These are phyloP conservation scores for Parsonsia alboflavescens DNA, from an alignment of 257 asterid species.

Conservation along the genomic window DNA sequence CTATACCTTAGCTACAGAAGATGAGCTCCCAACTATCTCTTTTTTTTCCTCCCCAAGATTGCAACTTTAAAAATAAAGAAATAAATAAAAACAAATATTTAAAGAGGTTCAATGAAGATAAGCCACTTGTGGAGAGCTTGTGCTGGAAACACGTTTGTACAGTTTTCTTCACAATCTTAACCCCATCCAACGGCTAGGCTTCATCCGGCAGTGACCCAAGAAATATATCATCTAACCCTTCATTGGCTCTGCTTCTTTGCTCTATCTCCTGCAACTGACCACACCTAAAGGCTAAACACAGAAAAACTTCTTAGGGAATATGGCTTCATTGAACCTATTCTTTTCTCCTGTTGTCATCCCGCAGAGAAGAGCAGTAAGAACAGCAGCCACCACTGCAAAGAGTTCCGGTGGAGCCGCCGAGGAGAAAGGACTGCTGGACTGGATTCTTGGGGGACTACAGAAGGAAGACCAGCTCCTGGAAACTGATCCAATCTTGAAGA, in stretches of 20 bases:
- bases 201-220: background rate
- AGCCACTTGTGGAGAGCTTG: constrained; percentile 72
- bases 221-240: constrained; percentile 14
- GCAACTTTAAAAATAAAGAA: background rate
- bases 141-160: constrained; percentile 45
- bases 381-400: constrained; percentile 64
- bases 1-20: constrained; percentile 34
- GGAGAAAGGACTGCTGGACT: constrained; percentile 76
- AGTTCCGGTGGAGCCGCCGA: constrained; percentile 49
- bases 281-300: constrained; percentile 1
- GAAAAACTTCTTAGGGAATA: constrained; percentile 4
- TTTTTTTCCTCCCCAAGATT: constrained; percentile 8
- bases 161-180: constrained; percentile 31
- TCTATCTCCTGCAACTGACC: background rate
- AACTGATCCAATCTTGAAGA: constrained; percentile 76
- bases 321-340: constrained; percentile 76
- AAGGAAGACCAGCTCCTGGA: constrained; percentile 81
- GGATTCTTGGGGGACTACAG: constrained; percentile 45
- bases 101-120: constrained; percentile 42
- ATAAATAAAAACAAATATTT: background rate
- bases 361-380: constrained; percentile 49
- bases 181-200: constrained; percentile 15
- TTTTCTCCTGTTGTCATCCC: constrained; percentile 43
- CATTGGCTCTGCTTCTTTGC: background rate
- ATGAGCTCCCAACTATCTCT: constrained; percentile 12